A percentile compares a stretch with the other conserved stretches of the same genome.
Evolutionary conservation across 768 basidiomycete genomes (phyloP).

Genomic region (Plicaturopsis crispa): DNA sequence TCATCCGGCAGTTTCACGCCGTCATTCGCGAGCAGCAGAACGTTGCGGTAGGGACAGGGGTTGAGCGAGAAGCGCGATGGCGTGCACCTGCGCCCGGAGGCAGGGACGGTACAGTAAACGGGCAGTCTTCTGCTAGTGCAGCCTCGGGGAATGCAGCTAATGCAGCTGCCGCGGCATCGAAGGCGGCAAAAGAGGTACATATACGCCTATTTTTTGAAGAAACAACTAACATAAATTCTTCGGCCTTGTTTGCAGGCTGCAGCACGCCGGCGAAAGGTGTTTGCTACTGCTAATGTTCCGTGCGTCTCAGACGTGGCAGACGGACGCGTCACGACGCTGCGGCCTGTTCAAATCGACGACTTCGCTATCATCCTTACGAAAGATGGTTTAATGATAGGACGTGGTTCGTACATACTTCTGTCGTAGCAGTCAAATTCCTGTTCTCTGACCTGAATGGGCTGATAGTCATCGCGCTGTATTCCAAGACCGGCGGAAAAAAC

Average conservation of each 20-base stretch:
- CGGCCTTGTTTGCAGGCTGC: constrained; percentile 6
- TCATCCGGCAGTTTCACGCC: constrained; percentile 5
- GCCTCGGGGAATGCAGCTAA: constrained; percentile 14
- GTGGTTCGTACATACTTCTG: constrained; percentile 4
- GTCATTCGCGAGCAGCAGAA: constrained; percentile 8
- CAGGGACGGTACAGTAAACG: background rate
- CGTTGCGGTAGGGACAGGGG: background rate
- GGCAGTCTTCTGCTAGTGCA: constrained; percentile 1
- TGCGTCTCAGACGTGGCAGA: constrained; percentile 3
- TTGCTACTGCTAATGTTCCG: constrained; percentile 2
- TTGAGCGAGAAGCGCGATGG: constrained; percentile 3
- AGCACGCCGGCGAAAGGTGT: constrained; percentile 7
- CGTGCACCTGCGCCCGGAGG: constrained; percentile 1
- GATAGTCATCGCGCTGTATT: constrained; percentile 8
- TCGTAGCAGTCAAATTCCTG: background rate
- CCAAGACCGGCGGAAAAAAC: constrained; percentile 11
- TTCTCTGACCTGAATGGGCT: no score
- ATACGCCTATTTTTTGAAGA: constrained; percentile 1
- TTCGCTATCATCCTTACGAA: constrained; percentile 7
- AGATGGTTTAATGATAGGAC: constrained; percentile 2
- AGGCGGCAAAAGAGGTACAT: constrained; percentile 2
- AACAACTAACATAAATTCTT: background rate
- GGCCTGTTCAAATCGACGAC: constrained; percentile 6
- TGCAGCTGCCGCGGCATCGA: constrained; percentile 10
- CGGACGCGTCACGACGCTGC: constrained; percentile 4